Conservation (phyloP, 177 flowering plant species). For the Vitis hybrid region DNA sequence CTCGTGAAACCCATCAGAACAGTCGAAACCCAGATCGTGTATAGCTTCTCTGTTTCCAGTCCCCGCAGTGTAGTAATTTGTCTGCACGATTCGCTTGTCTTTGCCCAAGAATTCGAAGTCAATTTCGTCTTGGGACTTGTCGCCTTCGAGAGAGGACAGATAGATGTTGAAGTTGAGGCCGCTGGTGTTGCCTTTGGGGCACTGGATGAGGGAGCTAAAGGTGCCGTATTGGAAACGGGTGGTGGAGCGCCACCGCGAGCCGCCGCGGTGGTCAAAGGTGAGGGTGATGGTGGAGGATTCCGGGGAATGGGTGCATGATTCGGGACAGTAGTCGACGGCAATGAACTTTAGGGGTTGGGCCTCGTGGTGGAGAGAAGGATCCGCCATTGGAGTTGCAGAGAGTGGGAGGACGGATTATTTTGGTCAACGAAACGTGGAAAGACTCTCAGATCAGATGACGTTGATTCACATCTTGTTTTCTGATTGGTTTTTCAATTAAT, state of each 20-base stretch:
- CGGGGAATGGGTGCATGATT: conserved; percentile 43
- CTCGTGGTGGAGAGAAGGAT: conserved; percentile 34
- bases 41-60: conserved; percentile 43
- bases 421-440: background rate
- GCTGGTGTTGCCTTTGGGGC: conserved; percentile 60
- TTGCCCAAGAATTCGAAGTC: conserved; percentile 64
- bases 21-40: conserved; percentile 52
- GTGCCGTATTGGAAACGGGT: conserved; percentile 41
- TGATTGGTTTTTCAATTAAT: no score
- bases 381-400: conserved; percentile 36
- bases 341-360: conserved; percentile 36
- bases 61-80: conserved; percentile 43
- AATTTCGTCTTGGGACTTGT: conserved; percentile 56
- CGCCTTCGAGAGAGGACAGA: conserved; percentile 60
- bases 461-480: background rate
- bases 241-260: conserved; percentile 55
- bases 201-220: conserved; percentile 44
- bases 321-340: conserved; percentile 52
- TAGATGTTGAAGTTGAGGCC: conserved; percentile 70
- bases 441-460: background rate
- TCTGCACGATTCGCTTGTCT: conserved; percentile 47
- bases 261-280: conserved; percentile 54
- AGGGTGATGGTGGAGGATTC: conserved; percentile 37
- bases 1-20: conserved; percentile 53
- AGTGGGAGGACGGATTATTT: background rate